Conservation (phyloP, 1,284 basidiomycete genomes). For the Rugosomyces carneus region DNA sequence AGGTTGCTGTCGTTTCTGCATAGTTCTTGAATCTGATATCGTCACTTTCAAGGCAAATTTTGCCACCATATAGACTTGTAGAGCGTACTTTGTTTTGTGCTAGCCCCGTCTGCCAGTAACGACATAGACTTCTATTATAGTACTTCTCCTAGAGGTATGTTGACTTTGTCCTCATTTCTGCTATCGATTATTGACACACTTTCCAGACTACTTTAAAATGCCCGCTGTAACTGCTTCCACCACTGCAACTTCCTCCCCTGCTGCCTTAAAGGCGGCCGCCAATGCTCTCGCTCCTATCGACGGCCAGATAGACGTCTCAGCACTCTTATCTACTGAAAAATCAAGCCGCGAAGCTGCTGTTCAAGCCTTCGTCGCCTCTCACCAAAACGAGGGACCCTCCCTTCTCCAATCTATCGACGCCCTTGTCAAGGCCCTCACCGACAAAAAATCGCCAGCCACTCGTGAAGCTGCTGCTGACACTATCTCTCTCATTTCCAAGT, state of each 20-base stretch:
- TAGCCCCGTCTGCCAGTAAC: conserved; percentile 38
- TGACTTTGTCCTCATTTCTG: conserved; percentile 1
- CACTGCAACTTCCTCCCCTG: conserved; percentile 45
- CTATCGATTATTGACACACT: conserved; percentile 3
- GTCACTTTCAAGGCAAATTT: conserved; percentile 34
- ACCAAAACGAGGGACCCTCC: conserved; percentile 83
- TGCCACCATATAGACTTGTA: conserved; percentile 43
- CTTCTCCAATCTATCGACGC: conserved; percentile 76
- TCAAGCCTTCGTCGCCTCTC: conserved; percentile 63
- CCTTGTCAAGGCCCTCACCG: conserved; percentile 78
- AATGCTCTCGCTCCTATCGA: conserved; percentile 36
- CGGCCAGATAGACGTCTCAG: conserved; percentile 55
- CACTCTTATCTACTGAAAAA: conserved; percentile 73
- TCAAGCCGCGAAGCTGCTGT: conserved; percentile 66
- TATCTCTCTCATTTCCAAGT: conserved; percentile 66
- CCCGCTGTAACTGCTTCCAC: conserved; percentile 64
- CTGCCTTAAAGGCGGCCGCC: conserved; percentile 59
- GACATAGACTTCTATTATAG: conserved; percentile 30
- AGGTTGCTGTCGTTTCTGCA: conserved; percentile 10
- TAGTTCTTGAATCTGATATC: conserved; percentile 12
- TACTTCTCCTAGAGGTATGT: conserved; percentile 32
- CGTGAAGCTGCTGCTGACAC: conserved; percentile 82
- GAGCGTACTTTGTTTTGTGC: conserved; percentile 46
- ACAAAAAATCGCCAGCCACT: conserved; percentile 86
- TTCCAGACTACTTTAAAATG: conserved; percentile 51